These are phyloP conservation scores for Nicotiana tomentosiformis DNA, from an alignment of 257 asterid species.

Conservation along the genomic window DNA sequence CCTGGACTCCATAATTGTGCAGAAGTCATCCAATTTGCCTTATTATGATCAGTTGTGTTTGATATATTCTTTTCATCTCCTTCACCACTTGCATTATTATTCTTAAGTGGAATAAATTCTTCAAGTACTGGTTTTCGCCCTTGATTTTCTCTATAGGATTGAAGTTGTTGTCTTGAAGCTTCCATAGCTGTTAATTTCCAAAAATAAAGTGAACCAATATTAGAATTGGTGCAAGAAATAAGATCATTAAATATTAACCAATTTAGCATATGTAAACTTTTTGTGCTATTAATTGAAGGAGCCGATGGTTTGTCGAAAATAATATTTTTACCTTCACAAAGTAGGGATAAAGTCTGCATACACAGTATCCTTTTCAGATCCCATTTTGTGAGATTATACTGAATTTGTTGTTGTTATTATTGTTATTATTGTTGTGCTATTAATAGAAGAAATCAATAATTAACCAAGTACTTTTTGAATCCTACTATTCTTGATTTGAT, in stretches of 20 bases:
- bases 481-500: not conserved
- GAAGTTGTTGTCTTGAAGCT: constrained; percentile 78
- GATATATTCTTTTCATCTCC: constrained; percentile 20
- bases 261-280: not conserved
- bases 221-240: not conserved
- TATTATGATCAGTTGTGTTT: constrained; percentile 37
- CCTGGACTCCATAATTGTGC: constrained; percentile 92
- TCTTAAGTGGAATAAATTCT: constrained; percentile 74
- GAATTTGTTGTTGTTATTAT: too few relatives aligned
- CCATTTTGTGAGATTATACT: too few relatives aligned
- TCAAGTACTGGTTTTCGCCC: constrained; percentile 69
- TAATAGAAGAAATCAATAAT: not conserved
- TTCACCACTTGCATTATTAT: constrained; percentile 15
- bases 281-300: not conserved
- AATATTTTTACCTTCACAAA: too few relatives aligned
- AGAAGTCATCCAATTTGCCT: constrained; percentile 91
- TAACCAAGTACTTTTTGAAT: not conserved
- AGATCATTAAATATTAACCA: not conserved
- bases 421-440: not conserved
- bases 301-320: too few relatives aligned
- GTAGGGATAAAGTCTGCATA: too few relatives aligned
- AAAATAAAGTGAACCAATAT: not conserved
- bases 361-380: accelerated
- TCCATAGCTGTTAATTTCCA: constrained; percentile 60
- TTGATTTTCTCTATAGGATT: constrained; percentile 33